These are phyloP conservation scores for Tilletia walkeri DNA, from an alignment of 1,284 basidiomycete genomes.

Conservation along the genomic window DNA sequence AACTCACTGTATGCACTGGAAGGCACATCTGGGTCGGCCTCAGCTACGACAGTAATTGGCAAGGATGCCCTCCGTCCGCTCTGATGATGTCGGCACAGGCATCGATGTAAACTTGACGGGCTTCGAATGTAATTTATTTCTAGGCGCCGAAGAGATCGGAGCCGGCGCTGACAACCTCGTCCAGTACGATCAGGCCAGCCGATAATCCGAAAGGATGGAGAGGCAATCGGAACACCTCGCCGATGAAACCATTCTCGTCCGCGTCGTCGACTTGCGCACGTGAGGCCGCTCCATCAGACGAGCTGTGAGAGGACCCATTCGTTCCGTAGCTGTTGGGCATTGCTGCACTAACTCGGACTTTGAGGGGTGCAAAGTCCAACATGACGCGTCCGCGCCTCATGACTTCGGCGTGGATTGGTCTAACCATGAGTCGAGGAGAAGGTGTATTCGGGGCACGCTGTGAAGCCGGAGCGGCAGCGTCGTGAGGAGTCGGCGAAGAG, in stretches of 20 bases:
- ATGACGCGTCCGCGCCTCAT: not conserved
- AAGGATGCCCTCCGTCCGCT: too few species aligned
- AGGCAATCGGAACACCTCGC: conserved; percentile 5
- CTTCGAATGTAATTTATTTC: too few species aligned
- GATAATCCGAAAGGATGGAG: conserved; percentile 4
- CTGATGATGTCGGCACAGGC: too few species aligned
- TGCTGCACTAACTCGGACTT: not conserved
- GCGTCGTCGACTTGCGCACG: not conserved
- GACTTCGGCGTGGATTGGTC: conserved; percentile 8
- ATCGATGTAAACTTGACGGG: too few species aligned
- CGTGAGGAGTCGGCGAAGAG: not conserved
- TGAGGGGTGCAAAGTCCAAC: conserved; percentile 12
- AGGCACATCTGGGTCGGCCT: too few species aligned
- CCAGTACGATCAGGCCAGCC: not conserved
- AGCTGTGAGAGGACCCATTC: too few species aligned
- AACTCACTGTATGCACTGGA: not conserved
- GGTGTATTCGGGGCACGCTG: not conserved
- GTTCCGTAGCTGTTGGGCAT: too few species aligned
- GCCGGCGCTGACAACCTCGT: conserved; percentile 4
- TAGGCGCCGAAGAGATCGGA: not conserved
- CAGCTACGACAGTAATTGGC: too few species aligned
- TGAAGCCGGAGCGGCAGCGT: not conserved
- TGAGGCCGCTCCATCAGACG: not conserved
- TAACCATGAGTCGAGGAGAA: not conserved
- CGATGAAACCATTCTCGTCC: conserved; percentile 13